phyloP scores from a whole-genome alignment of 805 yeast species.

The Schizosaccharomyces pombe region ASM294v3 CU329670.1:2332001-2332500 shows the following conservation, averaged over 20 bases:
- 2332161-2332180: slow-evolving; percentile 14
- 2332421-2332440: slow-evolving; percentile 29
- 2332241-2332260: slow-evolving; percentile 22
- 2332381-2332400: slow-evolving; percentile 17
- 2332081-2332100: background rate
- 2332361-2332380: slow-evolving; percentile 49
- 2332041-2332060: background rate
- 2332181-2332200: slow-evolving; percentile 74
- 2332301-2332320: slow-evolving; percentile 47
- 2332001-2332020: background rate
- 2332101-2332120: background rate
- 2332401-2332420: background rate
- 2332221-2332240: slow-evolving; percentile 36
- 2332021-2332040: background rate
- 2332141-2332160: background rate
- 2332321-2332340: slow-evolving; percentile 56
- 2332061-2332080: background rate
- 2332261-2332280: background rate
- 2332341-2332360: slow-evolving; percentile 43
- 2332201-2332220: slow-evolving; percentile 34
- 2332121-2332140: background rate
- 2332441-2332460: slow-evolving; percentile 80
- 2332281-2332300: background rate
- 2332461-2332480: slow-evolving; percentile 68
- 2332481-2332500: slow-evolving; percentile 58